phyloP scores from a whole-genome alignment of 345 rosid species.

The Aquilaria yunnanensis region DNA sequence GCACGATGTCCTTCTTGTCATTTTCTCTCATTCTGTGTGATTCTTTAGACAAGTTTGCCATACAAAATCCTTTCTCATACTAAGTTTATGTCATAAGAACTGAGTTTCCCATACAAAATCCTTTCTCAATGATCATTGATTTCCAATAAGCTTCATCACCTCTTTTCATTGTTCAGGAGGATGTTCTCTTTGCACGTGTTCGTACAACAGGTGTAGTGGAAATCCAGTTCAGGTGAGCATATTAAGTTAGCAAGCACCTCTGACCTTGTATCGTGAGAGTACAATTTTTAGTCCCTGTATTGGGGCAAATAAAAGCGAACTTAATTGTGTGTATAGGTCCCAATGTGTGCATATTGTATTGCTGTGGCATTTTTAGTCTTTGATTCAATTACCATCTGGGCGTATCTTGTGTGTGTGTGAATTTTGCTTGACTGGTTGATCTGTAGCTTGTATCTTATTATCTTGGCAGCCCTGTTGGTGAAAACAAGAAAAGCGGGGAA shows the following conservation, averaged over 20 bases:
- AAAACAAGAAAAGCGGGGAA: slow-evolving; percentile 95
- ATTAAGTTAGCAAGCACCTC: too few relatives aligned
- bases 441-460: slow-evolving; percentile 7
- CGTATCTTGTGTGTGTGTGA: background rate
- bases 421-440: slow-evolving; percentile 3
- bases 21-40: background rate
- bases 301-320: background rate
- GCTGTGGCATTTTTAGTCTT: slow-evolving; percentile 1
- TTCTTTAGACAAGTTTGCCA: too few relatives aligned
- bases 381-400: background rate
- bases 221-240: slow-evolving; percentile 92
- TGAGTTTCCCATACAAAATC: background rate
- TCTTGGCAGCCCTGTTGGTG: slow-evolving; percentile 87
- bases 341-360: background rate
- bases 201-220: slow-evolving; percentile 98
- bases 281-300: background rate
- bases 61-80: background rate
- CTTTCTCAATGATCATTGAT: background rate
- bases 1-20: background rate
- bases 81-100: background rate
- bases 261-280: background rate
- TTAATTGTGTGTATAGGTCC: background rate
- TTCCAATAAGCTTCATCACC: slow-evolving; percentile 1
- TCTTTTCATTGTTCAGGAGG: slow-evolving; percentile 54
- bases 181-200: slow-evolving; percentile 91